Base-by-base conservation (phyloP, 805 yeast species). In the Candida patagonica region DNA sequence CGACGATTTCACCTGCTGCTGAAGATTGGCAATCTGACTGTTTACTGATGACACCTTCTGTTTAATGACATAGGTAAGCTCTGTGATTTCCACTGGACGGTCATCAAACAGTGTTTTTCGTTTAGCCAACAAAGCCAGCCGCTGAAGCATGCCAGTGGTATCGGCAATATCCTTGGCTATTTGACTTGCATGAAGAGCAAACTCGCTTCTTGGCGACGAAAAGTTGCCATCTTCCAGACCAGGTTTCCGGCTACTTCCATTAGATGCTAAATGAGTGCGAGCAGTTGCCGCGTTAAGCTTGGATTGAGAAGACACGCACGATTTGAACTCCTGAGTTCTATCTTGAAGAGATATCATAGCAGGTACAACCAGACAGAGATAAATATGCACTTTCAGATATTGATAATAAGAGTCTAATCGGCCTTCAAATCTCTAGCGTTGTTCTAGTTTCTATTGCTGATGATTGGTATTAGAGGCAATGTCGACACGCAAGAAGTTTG, bases 71-170 rank as follows among this genome's bases (percentile, higher is more conserved):
- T 79, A 83, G 0, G 98, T 88, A 47, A 92, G 67, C 59, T 92
- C 96, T 16, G 88, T 84, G 47, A 92, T 85, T 56, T 92, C 97
- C 12, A 85, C 79, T 1, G 97, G 96, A 49, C 82, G 79, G 61
- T 92, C 98, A 55, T 88, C 95, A 49, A 92, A 85, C 56, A 89
- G 62, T 15, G 96, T 94, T 57, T 87, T 88, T 51, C 87, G 70
- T 59, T 82, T 86, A 3, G 98, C 96, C 48, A 92, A 62, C 48
- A 71, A 66, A 2, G 97, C 95, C 40, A 92, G 67, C 52, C 86
- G 79, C 27, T 81, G 76, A 41, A 92, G 66, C 50, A 87, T 67
- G 39, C 76, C 85, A 5, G 96, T 88, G 9, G 89, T 85, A 40
- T 77, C 79, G 8, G 88, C 80, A 38, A 92, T 85, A 53, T 92